These are phyloP conservation scores for Geranium rotundifolium DNA, from an alignment of 345 rosid species.

Conservation along the genomic window DNA sequence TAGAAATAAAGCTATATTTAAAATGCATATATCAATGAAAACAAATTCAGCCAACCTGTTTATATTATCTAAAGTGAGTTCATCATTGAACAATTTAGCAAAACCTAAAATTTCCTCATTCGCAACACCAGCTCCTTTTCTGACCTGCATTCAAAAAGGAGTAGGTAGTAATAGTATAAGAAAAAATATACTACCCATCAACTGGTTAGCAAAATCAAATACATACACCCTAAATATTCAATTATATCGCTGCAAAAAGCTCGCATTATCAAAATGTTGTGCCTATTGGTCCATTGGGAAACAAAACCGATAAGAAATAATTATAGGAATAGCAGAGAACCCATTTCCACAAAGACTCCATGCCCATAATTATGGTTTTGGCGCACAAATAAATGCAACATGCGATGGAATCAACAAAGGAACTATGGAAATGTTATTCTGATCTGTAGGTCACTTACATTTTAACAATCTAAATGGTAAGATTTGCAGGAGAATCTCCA, in stretches of 20 bases:
- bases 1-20: not conserved
- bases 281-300: too few relatives aligned
- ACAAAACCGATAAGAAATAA: too few relatives aligned
- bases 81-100: slow-evolving; percentile 72
- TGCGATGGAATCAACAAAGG: too few relatives aligned
- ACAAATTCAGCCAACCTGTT: slow-evolving; percentile 34
- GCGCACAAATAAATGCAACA: not conserved
- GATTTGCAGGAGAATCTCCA: not conserved
- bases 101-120: slow-evolving; percentile 62
- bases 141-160: slow-evolving; percentile 31
- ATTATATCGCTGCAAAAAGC: too few relatives aligned
- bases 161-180: not conserved
- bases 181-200: not conserved
- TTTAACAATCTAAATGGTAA: not conserved
- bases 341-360: too few relatives aligned
- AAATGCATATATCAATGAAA: not conserved
- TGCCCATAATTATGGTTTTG: not conserved
- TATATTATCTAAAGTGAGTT: slow-evolving; percentile 64
- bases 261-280: too few relatives aligned
- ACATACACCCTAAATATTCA: not conserved
- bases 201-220: not conserved
- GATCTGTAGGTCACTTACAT: not conserved
- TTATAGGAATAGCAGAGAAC: too few relatives aligned
- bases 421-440: not conserved
- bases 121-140: slow-evolving; percentile 47